Base-by-base conservation (phyloP, 2,329 filamentous ascomycete genomes). In the Fusarium sp. region DNA sequence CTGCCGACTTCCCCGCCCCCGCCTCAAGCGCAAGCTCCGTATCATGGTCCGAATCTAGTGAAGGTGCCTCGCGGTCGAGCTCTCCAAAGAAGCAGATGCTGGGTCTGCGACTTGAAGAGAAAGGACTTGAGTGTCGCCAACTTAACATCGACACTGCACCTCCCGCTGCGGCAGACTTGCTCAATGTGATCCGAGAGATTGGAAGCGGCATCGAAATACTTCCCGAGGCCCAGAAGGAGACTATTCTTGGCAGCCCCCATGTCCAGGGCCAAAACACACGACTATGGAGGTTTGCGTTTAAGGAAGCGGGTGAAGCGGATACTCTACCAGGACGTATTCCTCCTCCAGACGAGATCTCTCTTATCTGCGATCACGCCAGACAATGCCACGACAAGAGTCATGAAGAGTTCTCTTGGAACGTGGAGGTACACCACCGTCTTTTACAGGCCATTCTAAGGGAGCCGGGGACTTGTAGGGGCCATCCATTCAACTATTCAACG, bases 41-140 rank as follows among this genome's bases (percentile, higher is more conserved):
- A n/a, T 71, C 68, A 4, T 66, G 67, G 68, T 66, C 61, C 29
- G 68, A 70, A n/a, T 66, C 61, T 0, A 68, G 67, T 2, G 61
- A 70, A 16, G 67, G 66, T 8, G 54, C 43, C 4, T 76, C 73
- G 0, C 70, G 73, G 2, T 69, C 73, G 16, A 64, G 39, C 10
- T 76, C 73, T 3, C 74, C 70, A 0, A 76, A 75, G 52, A 75
- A 72, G 35, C 70, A 76, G 41, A 63, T 76, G 56, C 39, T 76
- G 0, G 50, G 60, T 5, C 20, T 76, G 7, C 59, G 73, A 4
- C 31, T 76, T 1, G 65, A 68, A 2, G 63, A 73, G 8, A 29
- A 33, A 31, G 74, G 73, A 2, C 29, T 76, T 2, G 73, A 76
- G 5, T 59, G 54, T 4, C 59, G 67, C 7, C 45, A 68, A 9